phyloP scores from a whole-genome alignment of 2,329 filamentous ascomycete genomes.

The Colletotrichum limetticola region DNA sequence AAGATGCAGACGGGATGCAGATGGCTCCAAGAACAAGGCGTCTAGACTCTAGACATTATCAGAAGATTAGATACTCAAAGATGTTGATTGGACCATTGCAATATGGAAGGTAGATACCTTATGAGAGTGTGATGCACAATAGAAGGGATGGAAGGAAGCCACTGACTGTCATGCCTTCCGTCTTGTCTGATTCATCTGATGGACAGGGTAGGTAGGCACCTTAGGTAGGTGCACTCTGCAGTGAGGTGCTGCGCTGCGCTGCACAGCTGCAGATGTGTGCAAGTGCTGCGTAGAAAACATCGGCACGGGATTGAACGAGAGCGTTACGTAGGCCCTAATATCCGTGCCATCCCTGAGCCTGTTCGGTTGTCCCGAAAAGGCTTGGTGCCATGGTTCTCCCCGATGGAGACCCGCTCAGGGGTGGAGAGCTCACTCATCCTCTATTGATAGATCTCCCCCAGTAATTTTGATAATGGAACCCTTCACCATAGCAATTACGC shows the following conservation, averaged over 20 bases:
- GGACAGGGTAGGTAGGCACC: background rate
- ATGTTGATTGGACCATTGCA: background rate
- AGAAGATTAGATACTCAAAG: background rate
- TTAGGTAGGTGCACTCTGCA: background rate
- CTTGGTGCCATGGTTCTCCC: background rate
- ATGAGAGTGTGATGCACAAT: background rate
- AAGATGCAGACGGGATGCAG: background rate
- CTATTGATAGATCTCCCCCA: constrained; percentile 21
- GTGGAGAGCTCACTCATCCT: constrained; percentile 4
- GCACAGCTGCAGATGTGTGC: background rate
- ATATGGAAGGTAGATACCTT: background rate
- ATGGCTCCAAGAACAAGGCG: background rate
- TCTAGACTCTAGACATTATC: background rate
- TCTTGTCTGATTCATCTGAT: background rate
- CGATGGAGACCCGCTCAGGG: background rate
- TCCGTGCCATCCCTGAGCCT: constrained; percentile 29
- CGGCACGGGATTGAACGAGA: background rate
- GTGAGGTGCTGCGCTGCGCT: no score
- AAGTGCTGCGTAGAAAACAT: background rate
- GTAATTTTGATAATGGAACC: constrained; percentile 10
- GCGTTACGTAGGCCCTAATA: constrained; percentile 30
- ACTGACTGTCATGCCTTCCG: background rate
- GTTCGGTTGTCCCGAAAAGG: constrained; percentile 6
- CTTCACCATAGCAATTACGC: constrained; percentile 17
- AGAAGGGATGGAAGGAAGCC: background rate